These are phyloP conservation scores for Penicillium robsamsonii DNA, from an alignment of 495 filamentous ascomycete genomes.

Conservation along the genomic window DNA sequence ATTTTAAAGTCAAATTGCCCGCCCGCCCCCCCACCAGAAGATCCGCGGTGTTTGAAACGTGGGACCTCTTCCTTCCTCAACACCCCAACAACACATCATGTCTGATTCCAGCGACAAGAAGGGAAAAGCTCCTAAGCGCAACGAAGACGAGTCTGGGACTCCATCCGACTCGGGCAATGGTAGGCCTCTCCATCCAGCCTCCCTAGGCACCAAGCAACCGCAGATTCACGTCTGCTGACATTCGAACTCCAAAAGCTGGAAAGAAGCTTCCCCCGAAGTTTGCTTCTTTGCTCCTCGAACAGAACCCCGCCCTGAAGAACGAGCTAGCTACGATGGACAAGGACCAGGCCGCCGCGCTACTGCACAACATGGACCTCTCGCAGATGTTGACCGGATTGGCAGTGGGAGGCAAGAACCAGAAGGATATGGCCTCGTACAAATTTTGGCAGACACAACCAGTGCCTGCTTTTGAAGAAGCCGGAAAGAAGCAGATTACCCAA, in stretches of 20 bases:
- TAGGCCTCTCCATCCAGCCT: constrained; percentile 7
- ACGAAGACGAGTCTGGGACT: constrained; percentile 16
- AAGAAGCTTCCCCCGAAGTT: constrained; percentile 44
- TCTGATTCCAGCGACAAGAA: constrained; percentile 37
- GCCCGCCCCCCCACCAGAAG: background rate
- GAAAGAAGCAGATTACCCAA: constrained; percentile 43
- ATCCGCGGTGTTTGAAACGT: constrained; percentile 32
- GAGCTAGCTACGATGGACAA: constrained; percentile 47
- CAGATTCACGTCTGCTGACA: constrained; percentile 5
- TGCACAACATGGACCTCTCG: constrained; percentile 70
- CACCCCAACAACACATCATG: constrained; percentile 29
- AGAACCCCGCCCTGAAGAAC: constrained; percentile 51
- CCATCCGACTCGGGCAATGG: constrained; percentile 9
- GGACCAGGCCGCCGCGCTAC: constrained; percentile 54
- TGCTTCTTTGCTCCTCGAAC: constrained; percentile 45
- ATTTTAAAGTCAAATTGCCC: background rate
- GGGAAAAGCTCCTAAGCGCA: constrained; percentile 38
- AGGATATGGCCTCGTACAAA: constrained; percentile 95
- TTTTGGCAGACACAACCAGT: constrained; percentile 99
- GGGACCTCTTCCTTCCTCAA: constrained; percentile 29
- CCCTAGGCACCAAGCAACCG: constrained; percentile 14
- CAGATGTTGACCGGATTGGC: constrained; percentile 81
- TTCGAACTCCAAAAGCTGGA: constrained; percentile 26
- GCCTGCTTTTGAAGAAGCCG: constrained; percentile 66
- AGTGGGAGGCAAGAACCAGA: constrained; percentile 76